Base-by-base conservation (phyloP, 257 asterid genomes). In the Euphrasia confusa region DNA sequence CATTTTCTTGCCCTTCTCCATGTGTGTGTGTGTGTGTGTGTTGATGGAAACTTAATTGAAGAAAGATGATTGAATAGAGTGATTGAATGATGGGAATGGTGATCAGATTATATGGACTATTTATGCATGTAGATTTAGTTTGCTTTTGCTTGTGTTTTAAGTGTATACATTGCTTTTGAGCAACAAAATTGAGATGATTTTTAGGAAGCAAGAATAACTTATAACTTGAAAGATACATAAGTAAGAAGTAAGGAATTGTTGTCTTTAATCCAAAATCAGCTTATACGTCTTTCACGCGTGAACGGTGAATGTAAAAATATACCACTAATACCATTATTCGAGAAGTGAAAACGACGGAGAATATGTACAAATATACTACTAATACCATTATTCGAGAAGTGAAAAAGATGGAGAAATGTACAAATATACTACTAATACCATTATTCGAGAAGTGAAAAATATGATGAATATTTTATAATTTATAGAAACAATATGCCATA, bases 1-100 rank as follows among this genome's bases (percentile, higher is more conserved):
- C 80, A 78, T 28, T 28, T 72, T 84, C 54, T 75, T 81, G 62
- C 84, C 83, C 63, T 71, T 72, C 71, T 68, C 84, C 90, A 80
- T 79, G 48, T 52, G n/a, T n/a, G n/a, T 21, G 10, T 49, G 21
- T 32, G 28, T 42, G 4, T 39, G 60, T 58, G 9, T 58, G 15
- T 32, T n/a, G 15, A 4, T 18, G 5, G 59, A 26, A 54, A 2
- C 59, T 57, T 57, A 2, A 15, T 32, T n/a, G 61, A 58, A 58
- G 37, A 27, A 33, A 60, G 33, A 37, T 1, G 11, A 39, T 7
- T 0, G 56, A 50, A 17, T 50, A 28, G 13, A 40, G 44, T 75
- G 61, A 60, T 40, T 47, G 32, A 44, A 60, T 8, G 60, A 18
- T 60, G 73, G 56, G 65, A 52, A 54, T 59, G 67, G 33, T 24